A percentile compares a stretch with the other conserved stretches of the same genome.
Evolutionary conservation across 176 grass and related monocot genomes (phyloP).

Genomic region (Juncus inflexus): DNA sequence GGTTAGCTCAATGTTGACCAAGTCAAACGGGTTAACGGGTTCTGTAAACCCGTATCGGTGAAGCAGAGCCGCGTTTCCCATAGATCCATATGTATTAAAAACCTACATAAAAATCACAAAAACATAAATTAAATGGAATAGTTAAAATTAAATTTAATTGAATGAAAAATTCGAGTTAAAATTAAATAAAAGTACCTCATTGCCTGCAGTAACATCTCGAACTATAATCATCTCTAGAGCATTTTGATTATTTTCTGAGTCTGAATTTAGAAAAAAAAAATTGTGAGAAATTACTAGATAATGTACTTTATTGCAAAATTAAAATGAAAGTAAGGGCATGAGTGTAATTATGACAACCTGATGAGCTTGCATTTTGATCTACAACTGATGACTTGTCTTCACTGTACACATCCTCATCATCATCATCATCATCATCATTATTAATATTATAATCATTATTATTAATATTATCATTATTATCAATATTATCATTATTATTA

Average conservation of each 20-base stretch:
- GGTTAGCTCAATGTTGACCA: slow-evolving; percentile 74
- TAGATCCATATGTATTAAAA: slow-evolving; percentile 83
- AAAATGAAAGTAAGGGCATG: background rate
- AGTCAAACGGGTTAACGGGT: slow-evolving; percentile 67
- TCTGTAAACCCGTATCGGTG: slow-evolving; percentile 93
- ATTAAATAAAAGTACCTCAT: slow-evolving; percentile 49
- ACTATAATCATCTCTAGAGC: slow-evolving; percentile 92
- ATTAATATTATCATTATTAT: slow-evolving; percentile 32
- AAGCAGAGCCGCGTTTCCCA: slow-evolving; percentile 91
- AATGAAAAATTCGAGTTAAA: background rate
- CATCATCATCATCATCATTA: slow-evolving; percentile 31
- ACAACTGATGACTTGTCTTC: slow-evolving; percentile 38
- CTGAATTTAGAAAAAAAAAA: slow-evolving; percentile 25
- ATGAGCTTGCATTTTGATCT: slow-evolving; percentile 34
- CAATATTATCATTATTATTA: background rate
- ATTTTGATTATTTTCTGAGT: slow-evolving; percentile 25
- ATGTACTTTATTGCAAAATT: background rate
- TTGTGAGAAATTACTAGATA: background rate
- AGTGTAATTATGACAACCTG: slow-evolving; percentile 40
- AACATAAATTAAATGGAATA: background rate
- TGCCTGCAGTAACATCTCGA: slow-evolving; percentile 53
- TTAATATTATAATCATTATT: slow-evolving; percentile 23
- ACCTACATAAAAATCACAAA: slow-evolving; percentile 37
- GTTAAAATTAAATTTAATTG: background rate
- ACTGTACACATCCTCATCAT: slow-evolving; percentile 33